A percentile compares a stretch with the other conserved stretches of the same genome.
These are phyloP conservation scores for Calonectria hongkongensis DNA, from an alignment of 2,329 filamentous ascomycete genomes.

Conservation along the genomic window DNA sequence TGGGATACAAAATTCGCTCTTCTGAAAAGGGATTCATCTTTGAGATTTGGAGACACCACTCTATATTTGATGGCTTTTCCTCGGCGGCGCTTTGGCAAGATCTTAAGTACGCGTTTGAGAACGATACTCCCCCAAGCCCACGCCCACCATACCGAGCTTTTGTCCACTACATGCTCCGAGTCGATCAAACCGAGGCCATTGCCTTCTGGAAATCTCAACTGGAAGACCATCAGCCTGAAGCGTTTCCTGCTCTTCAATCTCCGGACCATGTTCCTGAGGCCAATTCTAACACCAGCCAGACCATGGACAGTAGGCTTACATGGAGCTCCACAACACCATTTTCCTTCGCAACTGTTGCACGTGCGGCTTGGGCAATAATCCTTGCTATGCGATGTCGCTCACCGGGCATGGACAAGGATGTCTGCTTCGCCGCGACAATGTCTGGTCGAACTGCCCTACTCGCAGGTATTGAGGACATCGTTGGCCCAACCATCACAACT, in stretches of 20 bases:
- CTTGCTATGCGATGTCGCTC: neutral
- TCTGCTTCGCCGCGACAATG: constrained; percentile 2
- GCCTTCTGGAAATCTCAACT: neutral
- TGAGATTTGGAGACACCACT: neutral
- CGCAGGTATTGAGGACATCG: neutral
- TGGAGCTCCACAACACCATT: neutral
- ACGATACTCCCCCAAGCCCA: neutral
- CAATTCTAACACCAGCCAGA: neutral
- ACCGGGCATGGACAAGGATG: neutral
- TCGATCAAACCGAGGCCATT: neutral
- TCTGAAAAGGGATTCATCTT: neutral
- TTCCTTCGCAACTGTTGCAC: neutral
- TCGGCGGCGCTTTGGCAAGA: neutral
- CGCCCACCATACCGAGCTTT: neutral
- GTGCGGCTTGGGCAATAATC: neutral
- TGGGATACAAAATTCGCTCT: neutral
- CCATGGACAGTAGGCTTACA: neutral
- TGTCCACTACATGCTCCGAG: neutral
- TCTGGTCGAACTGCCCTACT: neutral
- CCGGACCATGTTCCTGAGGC: neutral
- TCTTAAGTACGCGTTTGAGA: neutral
- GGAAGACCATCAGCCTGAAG: neutral
- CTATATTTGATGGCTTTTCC: constrained; percentile 6
- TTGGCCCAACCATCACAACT: constrained; percentile 3
- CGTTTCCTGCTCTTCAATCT: neutral